These are phyloP conservation scores for Calonectria naviculata DNA, from an alignment of 2,329 filamentous ascomycete species.

Conservation along the genomic window DNA sequence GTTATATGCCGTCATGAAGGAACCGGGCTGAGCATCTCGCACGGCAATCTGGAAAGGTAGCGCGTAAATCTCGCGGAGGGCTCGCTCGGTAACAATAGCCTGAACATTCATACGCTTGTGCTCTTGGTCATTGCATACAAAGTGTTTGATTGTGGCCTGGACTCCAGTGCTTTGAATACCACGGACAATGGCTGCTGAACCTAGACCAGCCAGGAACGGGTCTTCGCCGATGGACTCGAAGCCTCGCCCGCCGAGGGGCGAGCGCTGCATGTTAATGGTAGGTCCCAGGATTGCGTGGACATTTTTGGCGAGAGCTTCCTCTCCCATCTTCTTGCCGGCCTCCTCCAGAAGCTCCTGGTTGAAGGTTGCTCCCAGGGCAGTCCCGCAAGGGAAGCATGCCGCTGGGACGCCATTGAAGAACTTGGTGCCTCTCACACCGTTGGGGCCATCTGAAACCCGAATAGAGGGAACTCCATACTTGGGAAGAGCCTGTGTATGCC, in stretches of 20 bases:
- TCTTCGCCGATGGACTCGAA: constrained; percentile 71
- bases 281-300: constrained; percentile 70
- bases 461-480: constrained; percentile 72
- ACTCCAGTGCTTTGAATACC: constrained; percentile 68
- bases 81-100: constrained; percentile 64
- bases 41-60: constrained; percentile 69
- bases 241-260: constrained; percentile 68
- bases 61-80: constrained; percentile 68
- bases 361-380: constrained; percentile 68
- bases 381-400: constrained; percentile 71
- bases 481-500: constrained; percentile 73
- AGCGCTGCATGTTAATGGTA: constrained; percentile 72
- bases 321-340: constrained; percentile 62
- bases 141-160: constrained; percentile 69
- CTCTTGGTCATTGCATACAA: constrained; percentile 72
- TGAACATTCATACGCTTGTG: constrained; percentile 67
- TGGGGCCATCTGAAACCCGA: constrained; percentile 75
- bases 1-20: constrained; percentile 71
- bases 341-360: constrained; percentile 63
- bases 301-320: constrained; percentile 66
- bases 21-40: constrained; percentile 60
- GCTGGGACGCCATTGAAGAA: constrained; percentile 74
- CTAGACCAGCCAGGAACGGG: constrained; percentile 65
- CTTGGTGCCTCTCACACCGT: constrained; percentile 74
- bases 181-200: constrained; percentile 63